phyloP scores from a whole-genome alignment of 176 grass and related monocot genomes.

The Aegilops tauschii region DNA sequence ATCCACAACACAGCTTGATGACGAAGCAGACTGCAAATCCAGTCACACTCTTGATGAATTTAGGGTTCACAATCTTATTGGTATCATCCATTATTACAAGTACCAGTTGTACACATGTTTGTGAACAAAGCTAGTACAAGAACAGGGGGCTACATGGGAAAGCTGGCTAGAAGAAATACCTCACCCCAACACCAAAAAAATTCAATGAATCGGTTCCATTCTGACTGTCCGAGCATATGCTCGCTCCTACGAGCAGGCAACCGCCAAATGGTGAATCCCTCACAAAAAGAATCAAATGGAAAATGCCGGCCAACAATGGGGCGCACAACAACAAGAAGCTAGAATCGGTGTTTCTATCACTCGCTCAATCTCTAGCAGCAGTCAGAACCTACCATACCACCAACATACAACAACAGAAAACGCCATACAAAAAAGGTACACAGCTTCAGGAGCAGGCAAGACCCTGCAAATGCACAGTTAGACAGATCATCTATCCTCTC shows the following conservation, averaged over 20 bases:
- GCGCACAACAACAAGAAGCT: conserved; percentile 23
- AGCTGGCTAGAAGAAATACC: neutral
- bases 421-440: conserved; percentile 15
- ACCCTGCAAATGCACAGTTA: conserved; percentile 39
- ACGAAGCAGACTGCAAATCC: neutral
- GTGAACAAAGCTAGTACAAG: neutral
- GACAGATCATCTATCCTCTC: conserved; percentile 26
- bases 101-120: neutral
- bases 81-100: neutral
- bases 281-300: conserved; percentile 32
- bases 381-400: conserved; percentile 45
- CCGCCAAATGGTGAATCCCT: neutral
- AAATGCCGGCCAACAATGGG: conserved; percentile 33
- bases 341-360: conserved; percentile 17
- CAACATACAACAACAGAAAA: conserved; percentile 30
- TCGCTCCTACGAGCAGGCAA: conserved; percentile 8
- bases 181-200: neutral
- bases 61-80: neutral
- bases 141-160: neutral
- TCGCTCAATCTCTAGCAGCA: conserved; percentile 20
- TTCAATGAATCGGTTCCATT: conserved; percentile 28
- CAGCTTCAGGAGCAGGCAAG: conserved; percentile 38
- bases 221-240: conserved; percentile 25
- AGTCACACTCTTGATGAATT: neutral
- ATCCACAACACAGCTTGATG: neutral